A percentile compares a stretch with the other conserved stretches of the same genome.
Conservation (phyloP, 2,329 filamentous ascomycete species). For the Akanthomyces uredinophilus region DNA sequence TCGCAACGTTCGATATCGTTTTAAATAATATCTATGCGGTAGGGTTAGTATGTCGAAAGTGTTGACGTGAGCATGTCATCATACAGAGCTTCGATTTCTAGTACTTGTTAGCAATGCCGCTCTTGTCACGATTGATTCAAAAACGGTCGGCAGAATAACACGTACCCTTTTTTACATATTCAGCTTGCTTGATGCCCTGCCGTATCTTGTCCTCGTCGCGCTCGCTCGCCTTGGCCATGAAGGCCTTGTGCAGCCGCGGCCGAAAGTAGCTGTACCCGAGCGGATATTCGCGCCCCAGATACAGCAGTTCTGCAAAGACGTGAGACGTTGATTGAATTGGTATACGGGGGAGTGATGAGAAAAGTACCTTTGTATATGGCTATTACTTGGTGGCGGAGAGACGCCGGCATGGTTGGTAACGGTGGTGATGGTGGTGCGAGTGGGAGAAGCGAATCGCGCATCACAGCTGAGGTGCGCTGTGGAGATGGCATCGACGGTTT, state of each 20-base stretch:
- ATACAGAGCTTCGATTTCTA: conserved; percentile 90
- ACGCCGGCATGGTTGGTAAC: not conserved
- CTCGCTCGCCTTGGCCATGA: conserved; percentile 67
- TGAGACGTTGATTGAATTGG: not conserved
- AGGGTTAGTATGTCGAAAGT: not conserved
- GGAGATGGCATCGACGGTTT: not conserved
- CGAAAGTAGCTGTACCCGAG: conserved; percentile 77
- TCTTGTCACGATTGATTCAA: not conserved
- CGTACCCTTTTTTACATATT: conserved; percentile 89
- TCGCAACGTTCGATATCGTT: conserved; percentile 79
- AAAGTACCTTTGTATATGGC: conserved; percentile 74
- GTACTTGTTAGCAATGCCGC: not conserved
- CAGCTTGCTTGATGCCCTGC: conserved; percentile 68
- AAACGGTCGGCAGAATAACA: not conserved
- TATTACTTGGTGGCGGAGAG: conserved; percentile 71
- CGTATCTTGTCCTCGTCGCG: conserved; percentile 70
- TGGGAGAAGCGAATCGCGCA: not conserved
- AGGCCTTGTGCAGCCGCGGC: conserved; percentile 76
- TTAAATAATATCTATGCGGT: conserved; percentile 72
- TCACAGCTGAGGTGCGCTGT: not conserved
- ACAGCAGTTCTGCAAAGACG: conserved; percentile 64
- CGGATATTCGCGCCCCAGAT: conserved; percentile 81
- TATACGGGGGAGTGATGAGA: not conserved
- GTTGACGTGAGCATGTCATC: conserved; percentile 31
- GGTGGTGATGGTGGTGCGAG: not conserved